Conservation (phyloP, 257 asterid genomes). For the Solanum pennellii region DNA sequence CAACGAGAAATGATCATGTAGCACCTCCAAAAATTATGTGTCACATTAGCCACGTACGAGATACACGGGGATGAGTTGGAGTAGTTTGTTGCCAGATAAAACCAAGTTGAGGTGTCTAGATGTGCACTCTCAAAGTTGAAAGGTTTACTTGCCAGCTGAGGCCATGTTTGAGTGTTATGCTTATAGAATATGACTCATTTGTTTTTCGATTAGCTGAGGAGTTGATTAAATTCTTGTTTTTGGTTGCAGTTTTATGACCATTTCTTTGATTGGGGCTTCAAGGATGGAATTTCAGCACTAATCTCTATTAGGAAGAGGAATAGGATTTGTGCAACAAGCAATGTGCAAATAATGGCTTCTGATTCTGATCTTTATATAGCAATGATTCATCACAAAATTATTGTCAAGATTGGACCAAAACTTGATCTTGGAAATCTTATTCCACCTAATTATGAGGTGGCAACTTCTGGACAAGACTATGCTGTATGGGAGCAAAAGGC, state of each 20-base stretch:
- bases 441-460: slow-evolving; percentile 40
- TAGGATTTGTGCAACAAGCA: slow-evolving; percentile 44
- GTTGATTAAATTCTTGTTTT: background rate
- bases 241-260: slow-evolving; percentile 68
- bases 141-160: accelerated
- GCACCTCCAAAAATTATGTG: background rate
- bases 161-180: background rate
- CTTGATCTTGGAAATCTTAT: slow-evolving; percentile 46
- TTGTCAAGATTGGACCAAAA: slow-evolving; percentile 64
- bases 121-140: background rate
- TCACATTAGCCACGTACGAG: accelerated
- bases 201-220: background rate
- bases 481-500: slow-evolving; percentile 55
- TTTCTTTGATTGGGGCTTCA: slow-evolving; percentile 58
- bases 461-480: slow-evolving; percentile 46
- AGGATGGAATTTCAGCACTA: slow-evolving; percentile 45
- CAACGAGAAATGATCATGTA: background rate
- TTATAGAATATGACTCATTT: background rate
- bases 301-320: slow-evolving; percentile 37
- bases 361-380: slow-evolving; percentile 66
- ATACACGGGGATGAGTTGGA: accelerated
- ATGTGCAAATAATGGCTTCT: slow-evolving; percentile 60
- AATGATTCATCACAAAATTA: slow-evolving; percentile 46
- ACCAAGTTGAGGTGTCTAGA: background rate
- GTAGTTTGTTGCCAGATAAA: accelerated